phyloP scores from a whole-genome alignment of 208 protist species.

The Porcisia deanei region DNA sequence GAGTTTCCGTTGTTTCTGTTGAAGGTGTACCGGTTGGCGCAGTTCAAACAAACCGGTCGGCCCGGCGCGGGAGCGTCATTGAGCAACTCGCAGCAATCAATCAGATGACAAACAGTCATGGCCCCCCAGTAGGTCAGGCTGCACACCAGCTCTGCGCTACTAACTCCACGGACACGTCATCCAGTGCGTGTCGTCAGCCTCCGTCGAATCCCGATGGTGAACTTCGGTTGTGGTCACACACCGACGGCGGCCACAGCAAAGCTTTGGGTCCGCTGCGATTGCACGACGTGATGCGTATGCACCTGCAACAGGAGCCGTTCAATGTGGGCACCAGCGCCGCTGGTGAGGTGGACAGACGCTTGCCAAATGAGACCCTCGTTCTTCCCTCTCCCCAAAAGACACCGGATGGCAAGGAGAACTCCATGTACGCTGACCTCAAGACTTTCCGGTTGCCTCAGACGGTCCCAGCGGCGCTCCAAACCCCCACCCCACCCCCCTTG shows the following conservation, averaged over 20 bases:
- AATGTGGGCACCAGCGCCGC: not conserved
- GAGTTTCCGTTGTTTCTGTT: not conserved
- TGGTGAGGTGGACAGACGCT: not conserved
- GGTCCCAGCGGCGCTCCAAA: not conserved
- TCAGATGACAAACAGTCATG: not conserved
- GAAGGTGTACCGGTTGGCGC: not conserved
- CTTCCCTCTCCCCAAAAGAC: slow-evolving; percentile 8
- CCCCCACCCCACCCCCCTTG: not conserved
- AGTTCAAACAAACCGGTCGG: not conserved
- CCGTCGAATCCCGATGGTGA: not conserved
- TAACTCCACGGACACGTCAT: not conserved
- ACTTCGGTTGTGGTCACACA: not conserved
- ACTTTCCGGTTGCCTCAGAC: slow-evolving; percentile 9
- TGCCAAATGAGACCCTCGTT: slow-evolving; percentile 21
- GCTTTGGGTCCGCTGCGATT: slow-evolving; percentile 2
- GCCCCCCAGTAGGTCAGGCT: not conserved
- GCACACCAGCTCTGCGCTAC: not conserved
- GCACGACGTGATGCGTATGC: slow-evolving; percentile 21
- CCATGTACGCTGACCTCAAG: slow-evolving; percentile 14
- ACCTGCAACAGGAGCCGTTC: slow-evolving; percentile 10
- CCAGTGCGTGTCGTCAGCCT: not conserved
- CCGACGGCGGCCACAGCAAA: not conserved
- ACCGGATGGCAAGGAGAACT: slow-evolving; percentile 6
- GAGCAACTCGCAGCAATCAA: slow-evolving; percentile 18
- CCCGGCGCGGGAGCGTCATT: slow-evolving; percentile 18